phyloP scores from a whole-genome alignment of 257 asterid species.

The Nicotiana tabacum region DNA sequence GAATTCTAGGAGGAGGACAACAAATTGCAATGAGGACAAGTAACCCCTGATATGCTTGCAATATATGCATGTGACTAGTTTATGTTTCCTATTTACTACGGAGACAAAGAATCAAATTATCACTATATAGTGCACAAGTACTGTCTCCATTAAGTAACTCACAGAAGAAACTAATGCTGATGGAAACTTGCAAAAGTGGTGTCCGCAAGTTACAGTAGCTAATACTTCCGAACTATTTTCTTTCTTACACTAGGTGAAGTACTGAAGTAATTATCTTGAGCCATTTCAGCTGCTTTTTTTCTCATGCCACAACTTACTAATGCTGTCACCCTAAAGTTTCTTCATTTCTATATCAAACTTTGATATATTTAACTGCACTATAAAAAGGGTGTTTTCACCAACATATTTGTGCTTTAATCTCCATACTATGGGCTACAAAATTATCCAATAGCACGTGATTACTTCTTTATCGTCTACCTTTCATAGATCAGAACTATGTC shows the following conservation, averaged over 20 bases:
- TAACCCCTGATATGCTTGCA: background rate
- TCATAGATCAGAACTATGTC: background rate
- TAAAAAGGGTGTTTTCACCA: background rate
- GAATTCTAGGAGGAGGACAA: background rate
- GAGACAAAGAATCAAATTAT: too few relatives aligned
- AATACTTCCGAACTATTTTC: background rate
- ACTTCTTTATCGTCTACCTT: background rate
- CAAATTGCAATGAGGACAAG: background rate
- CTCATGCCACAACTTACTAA: background rate
- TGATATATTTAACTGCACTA: background rate
- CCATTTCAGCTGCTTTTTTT: background rate
- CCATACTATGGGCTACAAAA: background rate
- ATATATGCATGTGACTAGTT: background rate
- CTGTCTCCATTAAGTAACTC: background rate
- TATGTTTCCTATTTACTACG: background rate
- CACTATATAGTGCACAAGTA: background rate
- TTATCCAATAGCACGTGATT: background rate
- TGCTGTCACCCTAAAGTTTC: background rate
- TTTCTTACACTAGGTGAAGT: background rate
- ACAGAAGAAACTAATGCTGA: background rate
- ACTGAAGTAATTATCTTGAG: background rate
- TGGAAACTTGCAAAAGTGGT: background rate
- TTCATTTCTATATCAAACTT: background rate
- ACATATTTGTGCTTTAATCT: background rate
- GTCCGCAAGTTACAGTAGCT: background rate